phyloP scores from a whole-genome alignment of 140 eudicot species.

The Ambrosia hybrid region DNA sequence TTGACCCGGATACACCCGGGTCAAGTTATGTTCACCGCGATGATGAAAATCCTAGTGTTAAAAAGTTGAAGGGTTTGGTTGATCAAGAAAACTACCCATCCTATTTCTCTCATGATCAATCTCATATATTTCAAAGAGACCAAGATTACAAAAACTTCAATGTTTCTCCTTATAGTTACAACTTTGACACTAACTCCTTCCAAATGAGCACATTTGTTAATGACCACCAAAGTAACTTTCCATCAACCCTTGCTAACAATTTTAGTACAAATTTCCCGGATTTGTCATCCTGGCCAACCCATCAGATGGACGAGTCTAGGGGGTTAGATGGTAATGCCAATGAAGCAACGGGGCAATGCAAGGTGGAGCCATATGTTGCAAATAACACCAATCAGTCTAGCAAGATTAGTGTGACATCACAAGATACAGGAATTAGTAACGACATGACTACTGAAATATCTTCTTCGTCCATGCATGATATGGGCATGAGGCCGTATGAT shows the following conservation, averaged over 20 bases:
- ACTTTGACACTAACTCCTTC: slow-evolving; percentile 39
- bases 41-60: slow-evolving; percentile 16
- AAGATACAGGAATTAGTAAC: slow-evolving; percentile 71
- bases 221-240: slow-evolving; percentile 27
- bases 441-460: slow-evolving; percentile 61
- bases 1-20: slow-evolving; percentile 25
- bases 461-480: slow-evolving; percentile 39
- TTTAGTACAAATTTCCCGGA: slow-evolving; percentile 30
- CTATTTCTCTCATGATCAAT: slow-evolving; percentile 30
- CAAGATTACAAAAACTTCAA: slow-evolving; percentile 35
- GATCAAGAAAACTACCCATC: slow-evolving; percentile 28
- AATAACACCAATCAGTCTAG: slow-evolving; percentile 43
- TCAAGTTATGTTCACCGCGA: slow-evolving; percentile 29
- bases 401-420: slow-evolving; percentile 60
- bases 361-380: slow-evolving; percentile 47
- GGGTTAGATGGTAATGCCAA: slow-evolving; percentile 16
- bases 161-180: slow-evolving; percentile 31
- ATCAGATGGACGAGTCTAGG: neutral
- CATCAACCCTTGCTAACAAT: slow-evolving; percentile 25
- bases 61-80: slow-evolving; percentile 37
- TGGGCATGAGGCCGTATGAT: slow-evolving; percentile 27
- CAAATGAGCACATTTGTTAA: slow-evolving; percentile 31
- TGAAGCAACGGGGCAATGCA: slow-evolving; percentile 28
- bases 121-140: slow-evolving; percentile 26
- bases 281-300: slow-evolving; percentile 14